phyloP scores from a whole-genome alignment of 129 eudicot genomes.

The Saussurea involucrata region DNA sequence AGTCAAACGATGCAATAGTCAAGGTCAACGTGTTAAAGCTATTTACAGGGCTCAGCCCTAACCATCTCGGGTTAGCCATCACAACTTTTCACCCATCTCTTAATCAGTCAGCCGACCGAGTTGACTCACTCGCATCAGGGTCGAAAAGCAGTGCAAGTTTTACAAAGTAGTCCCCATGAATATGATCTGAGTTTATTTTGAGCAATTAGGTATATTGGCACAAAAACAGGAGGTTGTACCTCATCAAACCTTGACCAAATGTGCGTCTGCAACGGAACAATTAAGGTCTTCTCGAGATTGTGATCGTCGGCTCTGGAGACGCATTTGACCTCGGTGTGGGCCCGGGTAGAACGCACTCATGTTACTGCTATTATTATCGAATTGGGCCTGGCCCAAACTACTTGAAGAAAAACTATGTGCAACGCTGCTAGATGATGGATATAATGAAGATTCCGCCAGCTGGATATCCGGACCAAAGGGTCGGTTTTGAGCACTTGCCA shows the following conservation, averaged over 20 bases:
- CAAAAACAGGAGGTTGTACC: not conserved
- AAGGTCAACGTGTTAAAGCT: slow-evolving; percentile 23
- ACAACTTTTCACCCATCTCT: slow-evolving; percentile 10
- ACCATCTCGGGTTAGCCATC: slow-evolving; percentile 1
- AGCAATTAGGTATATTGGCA: not conserved
- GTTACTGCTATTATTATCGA: slow-evolving; percentile 50
- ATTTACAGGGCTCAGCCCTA: slow-evolving; percentile 21
- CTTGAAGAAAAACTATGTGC: slow-evolving; percentile 83
- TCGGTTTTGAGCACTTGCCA: slow-evolving; percentile 55
- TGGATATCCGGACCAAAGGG: slow-evolving; percentile 63
- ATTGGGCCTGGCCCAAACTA: slow-evolving; percentile 88
- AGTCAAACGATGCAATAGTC: slow-evolving; percentile 13
- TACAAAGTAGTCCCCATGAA: slow-evolving; percentile 18
- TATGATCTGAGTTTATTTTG: slow-evolving; percentile 3
- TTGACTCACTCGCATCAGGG: slow-evolving; percentile 15
- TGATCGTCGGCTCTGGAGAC: slow-evolving; percentile 91
- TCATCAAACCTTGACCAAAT: slow-evolving; percentile 58
- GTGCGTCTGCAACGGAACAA: slow-evolving; percentile 72
- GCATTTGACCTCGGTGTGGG: slow-evolving; percentile 80
- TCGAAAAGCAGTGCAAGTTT: not conserved
- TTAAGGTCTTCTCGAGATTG: slow-evolving; percentile 94
- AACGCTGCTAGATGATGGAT: slow-evolving; percentile 59
- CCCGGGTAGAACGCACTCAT: slow-evolving; percentile 58
- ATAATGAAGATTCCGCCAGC: slow-evolving; percentile 61
- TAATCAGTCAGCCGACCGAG: not conserved